Evolutionary conservation across 305 asterid species (phyloP), one percentile per base, ranked within the genome.

Genomic region (Ajuga reptans): DNA sequence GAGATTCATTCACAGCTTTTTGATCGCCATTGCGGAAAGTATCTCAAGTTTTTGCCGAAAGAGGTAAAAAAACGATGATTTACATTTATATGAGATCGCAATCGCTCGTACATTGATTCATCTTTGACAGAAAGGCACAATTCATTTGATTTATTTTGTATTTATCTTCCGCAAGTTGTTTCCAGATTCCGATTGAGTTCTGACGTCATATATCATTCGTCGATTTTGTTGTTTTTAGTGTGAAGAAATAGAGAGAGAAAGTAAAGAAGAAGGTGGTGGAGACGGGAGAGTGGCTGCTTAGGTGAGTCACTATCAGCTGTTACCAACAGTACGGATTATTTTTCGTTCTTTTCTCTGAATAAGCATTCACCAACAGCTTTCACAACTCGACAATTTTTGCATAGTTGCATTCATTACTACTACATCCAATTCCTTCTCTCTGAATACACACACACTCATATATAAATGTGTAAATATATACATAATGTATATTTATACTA

Each of bases 301-400:
- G 86, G 85, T 59, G 69, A 42, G 90, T 84, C 89, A 55, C 70
- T 77, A 63, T 87, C 92, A 79, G 65, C 68, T 72, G 78, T 79
- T 67, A 41, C 55, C 67, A 71, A 64, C 53, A 78, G 78, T 73
- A 76, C 70, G 76, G 64, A 59, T 66, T 73, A 15, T 50, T 67
- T 51, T 61, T 77, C 73, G 51, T 77, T 78, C 61, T 36, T 75
- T 75, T 80, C 80, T 84, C 87, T 83, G 64, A 73, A 42, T 50
- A 73, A 76, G 80, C 78, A 64, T 70, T 68, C 82, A 83, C 58
- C 51, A 12, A 56, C 75, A 66, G 75, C 84, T 83, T 80, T 82
- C 89, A 74, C 37, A 79, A 74, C 69, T 82, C 82, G 85, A 84
- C 90, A 87, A 57, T 58, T 49, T 58, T 57, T 66, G 43, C 72